Base-by-base conservation (phyloP, 306 rosid genomes). In the Ormosia semicastrata region DNA sequence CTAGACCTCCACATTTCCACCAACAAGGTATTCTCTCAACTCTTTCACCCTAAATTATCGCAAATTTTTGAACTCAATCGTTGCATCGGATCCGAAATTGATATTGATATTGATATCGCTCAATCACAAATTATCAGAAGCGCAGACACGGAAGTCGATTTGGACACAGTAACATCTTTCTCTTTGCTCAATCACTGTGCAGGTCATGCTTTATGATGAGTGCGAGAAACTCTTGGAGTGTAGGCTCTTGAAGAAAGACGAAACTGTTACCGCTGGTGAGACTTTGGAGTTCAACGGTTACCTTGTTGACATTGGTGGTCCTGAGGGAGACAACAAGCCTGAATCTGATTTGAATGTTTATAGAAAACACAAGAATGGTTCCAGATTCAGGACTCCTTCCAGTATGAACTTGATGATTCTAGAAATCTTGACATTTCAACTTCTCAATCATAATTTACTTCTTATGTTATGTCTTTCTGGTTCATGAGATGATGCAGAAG, bases 141-240 rank as follows among this genome's bases (percentile, higher is more conserved):
- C 17, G 71, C 54, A 53, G 30, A 3, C 30, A 37, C 3, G 15
- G 39, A 68, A 58, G 8, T 59, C 37, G 64, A 58, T 34, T 71
- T 59, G 13, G 11, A 34, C 32, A 2, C 40, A 44, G 30, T 75
- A 3, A 15, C 58, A 8, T 33, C 4, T 33, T 29, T 15, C 8
- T 15, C 8, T 58, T 70, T 15, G 52, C 37, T 62, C 66, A 78
- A 70, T 80, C 72, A 12, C 17, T 56, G 13, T 9, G 64, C 85
- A 91, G 99, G 76, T 90, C 36, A 7, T 57, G 84, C 90, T 93
- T 54, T 93, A 86, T 70, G 98, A 93, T 37, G 97, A 89, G 71
- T 83, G 86, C 86, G 88, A 87, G 71, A 91, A 89, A 52, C 85
- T 93, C 66, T 68, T 93, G 89, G 94, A 85, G 85, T 90, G 94